A percentile compares a stretch with the other conserved stretches of the same genome.
phyloP scores from a whole-genome alignment of 305 asterid genomes.

The Fraxinus platypoda region DNA sequence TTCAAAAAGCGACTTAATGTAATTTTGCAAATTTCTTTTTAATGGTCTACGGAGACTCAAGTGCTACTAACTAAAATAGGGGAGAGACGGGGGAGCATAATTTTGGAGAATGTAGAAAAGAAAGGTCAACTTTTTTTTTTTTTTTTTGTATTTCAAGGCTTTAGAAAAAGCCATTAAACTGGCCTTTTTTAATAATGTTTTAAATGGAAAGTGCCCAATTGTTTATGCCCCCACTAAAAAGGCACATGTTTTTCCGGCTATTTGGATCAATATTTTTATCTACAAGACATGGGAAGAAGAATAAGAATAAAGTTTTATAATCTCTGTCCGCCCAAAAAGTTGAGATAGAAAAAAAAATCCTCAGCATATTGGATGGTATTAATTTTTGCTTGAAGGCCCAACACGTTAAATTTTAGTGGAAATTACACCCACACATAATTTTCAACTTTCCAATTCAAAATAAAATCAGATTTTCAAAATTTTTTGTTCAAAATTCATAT shows the following conservation, averaged over 20 bases:
- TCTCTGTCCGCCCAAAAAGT: neutral
- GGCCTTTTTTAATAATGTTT: neutral
- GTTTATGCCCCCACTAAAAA: neutral
- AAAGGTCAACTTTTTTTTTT: neutral
- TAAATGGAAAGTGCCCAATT: neutral
- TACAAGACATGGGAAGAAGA: conserved; percentile 1
- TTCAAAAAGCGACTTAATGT: no score
- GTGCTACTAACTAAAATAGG: neutral
- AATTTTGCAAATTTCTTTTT: neutral
- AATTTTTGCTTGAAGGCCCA: neutral
- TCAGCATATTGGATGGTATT: neutral
- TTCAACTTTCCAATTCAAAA: neutral
- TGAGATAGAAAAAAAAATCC: neutral
- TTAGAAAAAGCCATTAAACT: neutral
- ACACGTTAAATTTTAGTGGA: neutral
- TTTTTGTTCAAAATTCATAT: neutral
- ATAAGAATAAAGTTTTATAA: conserved; percentile 31
- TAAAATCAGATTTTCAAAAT: neutral
- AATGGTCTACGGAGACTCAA: neutral
- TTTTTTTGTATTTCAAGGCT: neutral
- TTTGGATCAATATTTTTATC: neutral
- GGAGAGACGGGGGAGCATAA: neutral
- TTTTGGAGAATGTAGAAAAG: neutral
- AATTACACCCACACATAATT: neutral
- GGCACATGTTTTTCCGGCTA: neutral